These are phyloP conservation scores for Perkinsus chesapeaki DNA, from an alignment of 169 alveolate genomes.

Conservation along the genomic window DNA sequence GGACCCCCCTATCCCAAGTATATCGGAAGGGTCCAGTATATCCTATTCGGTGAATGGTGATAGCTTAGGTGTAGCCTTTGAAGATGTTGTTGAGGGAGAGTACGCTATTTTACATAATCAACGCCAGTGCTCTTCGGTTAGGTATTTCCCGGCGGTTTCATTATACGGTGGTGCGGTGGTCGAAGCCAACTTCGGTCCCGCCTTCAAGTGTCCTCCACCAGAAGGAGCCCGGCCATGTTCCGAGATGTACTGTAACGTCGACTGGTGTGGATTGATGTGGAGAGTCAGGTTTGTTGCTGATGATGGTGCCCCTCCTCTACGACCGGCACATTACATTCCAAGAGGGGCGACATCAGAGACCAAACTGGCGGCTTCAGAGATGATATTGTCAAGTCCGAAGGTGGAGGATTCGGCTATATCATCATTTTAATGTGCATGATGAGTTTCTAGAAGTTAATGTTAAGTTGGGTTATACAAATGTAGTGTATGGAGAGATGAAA, in stretches of 20 bases:
- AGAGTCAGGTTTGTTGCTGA: background rate
- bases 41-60: background rate
- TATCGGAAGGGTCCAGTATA: background rate
- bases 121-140: background rate
- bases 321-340: background rate
- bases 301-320: background rate
- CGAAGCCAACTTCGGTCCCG: background rate
- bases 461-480: too few relatives aligned
- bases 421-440: background rate
- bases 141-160: background rate
- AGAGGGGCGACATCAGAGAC: background rate
- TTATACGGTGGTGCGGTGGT: background rate
- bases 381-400: background rate
- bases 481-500: too few relatives aligned
- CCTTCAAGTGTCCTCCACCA: background rate
- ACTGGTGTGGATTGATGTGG: too few relatives aligned
- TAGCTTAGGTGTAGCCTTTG: background rate
- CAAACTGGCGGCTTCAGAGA: background rate
- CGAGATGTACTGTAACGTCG: background rate
- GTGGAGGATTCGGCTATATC: background rate
- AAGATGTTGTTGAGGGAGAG: background rate
- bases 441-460: too few relatives aligned
- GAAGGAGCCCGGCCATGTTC: background rate
- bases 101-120: background rate
- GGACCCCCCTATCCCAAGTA: background rate